These are phyloP conservation scores for Claviceps sp. DNA, from an alignment of 2,329 filamentous ascomycete species.

Conservation along the genomic window DNA sequence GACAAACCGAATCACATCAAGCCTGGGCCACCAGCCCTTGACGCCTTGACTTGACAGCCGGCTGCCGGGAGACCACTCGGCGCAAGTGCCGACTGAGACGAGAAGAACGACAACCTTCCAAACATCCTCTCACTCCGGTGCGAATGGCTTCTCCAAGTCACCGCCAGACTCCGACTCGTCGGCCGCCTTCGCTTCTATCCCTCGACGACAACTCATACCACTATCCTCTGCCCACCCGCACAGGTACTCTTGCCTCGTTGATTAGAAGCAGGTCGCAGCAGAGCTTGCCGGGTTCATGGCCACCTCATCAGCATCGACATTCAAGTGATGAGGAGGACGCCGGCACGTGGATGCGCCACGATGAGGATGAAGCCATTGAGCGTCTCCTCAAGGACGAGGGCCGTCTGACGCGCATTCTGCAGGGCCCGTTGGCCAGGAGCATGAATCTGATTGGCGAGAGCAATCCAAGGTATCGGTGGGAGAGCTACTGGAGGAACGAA, in stretches of 20 bases:
- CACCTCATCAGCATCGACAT: conserved; percentile 9
- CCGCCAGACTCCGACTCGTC: conserved; percentile 14
- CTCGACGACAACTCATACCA: conserved; percentile 18
- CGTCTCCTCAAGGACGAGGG: conserved; percentile 40
- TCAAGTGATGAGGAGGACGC: conserved; percentile 21
- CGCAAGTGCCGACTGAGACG: neutral
- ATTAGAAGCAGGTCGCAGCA: conserved; percentile 26
- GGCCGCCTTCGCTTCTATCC: conserved; percentile 19
- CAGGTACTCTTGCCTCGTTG: conserved; percentile 23
- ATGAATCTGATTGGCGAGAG: conserved; percentile 80
- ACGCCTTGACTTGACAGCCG: neutral
- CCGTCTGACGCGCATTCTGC: conserved; percentile 44
- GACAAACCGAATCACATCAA: neutral
- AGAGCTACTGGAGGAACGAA: conserved; percentile 72
- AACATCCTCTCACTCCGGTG: neutral
- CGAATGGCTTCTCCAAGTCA: conserved; percentile 18
- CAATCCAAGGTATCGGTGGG: conserved; percentile 77
- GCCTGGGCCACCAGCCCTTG: neutral
- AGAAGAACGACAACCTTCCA: neutral
- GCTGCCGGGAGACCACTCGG: neutral
- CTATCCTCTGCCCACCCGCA: conserved; percentile 22
- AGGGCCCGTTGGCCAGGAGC: conserved; percentile 62
- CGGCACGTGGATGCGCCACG: conserved; percentile 11
- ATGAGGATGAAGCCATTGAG: conserved; percentile 30
- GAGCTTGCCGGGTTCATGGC: conserved; percentile 16